phyloP scores from a whole-genome alignment of 345 rosid species.

The Gynandropsis gynandra region DNA sequence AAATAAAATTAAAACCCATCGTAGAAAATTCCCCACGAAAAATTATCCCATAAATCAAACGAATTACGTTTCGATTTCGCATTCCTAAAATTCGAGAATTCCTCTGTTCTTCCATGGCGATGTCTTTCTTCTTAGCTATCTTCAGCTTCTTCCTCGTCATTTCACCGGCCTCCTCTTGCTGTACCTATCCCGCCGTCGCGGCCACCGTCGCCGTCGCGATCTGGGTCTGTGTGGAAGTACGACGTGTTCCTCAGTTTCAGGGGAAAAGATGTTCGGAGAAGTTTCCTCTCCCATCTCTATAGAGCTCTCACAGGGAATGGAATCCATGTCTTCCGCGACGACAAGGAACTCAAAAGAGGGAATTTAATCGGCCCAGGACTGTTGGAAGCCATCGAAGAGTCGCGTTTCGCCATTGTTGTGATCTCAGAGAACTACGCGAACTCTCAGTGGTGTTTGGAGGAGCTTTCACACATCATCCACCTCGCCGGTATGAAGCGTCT shows the following conservation, averaged over 20 bases:
- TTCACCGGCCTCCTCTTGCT: too few relatives aligned
- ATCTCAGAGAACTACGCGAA: constrained; percentile 25
- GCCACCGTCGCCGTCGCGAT: constrained; percentile 1
- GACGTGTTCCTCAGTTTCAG: constrained; percentile 31
- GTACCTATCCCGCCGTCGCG: too few relatives aligned
- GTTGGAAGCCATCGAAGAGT: constrained; percentile 20
- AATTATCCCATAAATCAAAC: too few relatives aligned
- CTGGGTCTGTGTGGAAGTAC: constrained; percentile 14
- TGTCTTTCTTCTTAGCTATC: too few relatives aligned
- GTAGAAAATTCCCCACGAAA: too few relatives aligned
- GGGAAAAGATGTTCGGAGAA: constrained; percentile 22
- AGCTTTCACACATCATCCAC: constrained; percentile 27
- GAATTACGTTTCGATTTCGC: too few relatives aligned
- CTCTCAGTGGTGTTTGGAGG: constrained; percentile 28
- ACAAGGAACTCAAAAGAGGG: constrained; percentile 20
- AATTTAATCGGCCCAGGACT: constrained; percentile 21
- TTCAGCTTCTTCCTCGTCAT: too few relatives aligned
- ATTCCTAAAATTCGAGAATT: too few relatives aligned
- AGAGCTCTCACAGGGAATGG: constrained; percentile 23
- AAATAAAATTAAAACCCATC: too few relatives aligned
- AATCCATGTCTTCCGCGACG: constrained; percentile 24
- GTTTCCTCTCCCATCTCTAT: constrained; percentile 27
- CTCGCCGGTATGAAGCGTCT: background rate
- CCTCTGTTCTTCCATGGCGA: too few relatives aligned
- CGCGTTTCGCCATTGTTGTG: constrained; percentile 24